phyloP scores from a whole-genome alignment of 306 rosid genomes.

The Quercus aquifolioides region DNA sequence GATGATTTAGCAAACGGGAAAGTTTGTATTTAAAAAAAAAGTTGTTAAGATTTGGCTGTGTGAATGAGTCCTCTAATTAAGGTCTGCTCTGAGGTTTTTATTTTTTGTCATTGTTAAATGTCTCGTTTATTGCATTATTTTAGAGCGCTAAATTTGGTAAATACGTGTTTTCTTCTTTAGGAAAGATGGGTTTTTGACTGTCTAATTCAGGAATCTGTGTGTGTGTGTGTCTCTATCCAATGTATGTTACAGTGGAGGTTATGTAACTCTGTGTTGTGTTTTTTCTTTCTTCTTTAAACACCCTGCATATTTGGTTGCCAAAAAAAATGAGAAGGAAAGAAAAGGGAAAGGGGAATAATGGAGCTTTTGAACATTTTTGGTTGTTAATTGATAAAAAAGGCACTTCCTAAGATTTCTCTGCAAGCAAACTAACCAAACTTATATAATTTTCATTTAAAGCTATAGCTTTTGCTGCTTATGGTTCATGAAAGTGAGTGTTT shows the following conservation, averaged over 20 bases:
- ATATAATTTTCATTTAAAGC: background rate
- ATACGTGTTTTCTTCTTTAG: slow-evolving; percentile 17
- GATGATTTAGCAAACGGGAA: slow-evolving; percentile 5
- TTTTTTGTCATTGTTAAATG: background rate
- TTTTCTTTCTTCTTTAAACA: background rate
- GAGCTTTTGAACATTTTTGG: background rate
- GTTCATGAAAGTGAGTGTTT: background rate
- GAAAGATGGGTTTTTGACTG: slow-evolving; percentile 14
- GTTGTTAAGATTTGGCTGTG: background rate
- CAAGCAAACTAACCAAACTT: background rate
- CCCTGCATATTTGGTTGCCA: slow-evolving; percentile 28
- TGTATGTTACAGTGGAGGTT: slow-evolving; percentile 23
- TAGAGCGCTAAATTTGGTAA: slow-evolving; percentile 28
- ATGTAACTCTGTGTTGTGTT: slow-evolving; percentile 3
- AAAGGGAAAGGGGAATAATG: background rate
- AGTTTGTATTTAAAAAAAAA: background rate
- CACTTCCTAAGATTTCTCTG: background rate
- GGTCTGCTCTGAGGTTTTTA: slow-evolving; percentile 10
- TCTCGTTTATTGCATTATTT: slow-evolving; percentile 5
- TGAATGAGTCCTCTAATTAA: background rate
- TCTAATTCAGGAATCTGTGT: slow-evolving; percentile 1
- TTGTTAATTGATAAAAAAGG: background rate
- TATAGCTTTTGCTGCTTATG: background rate
- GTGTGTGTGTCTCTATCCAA: slow-evolving; percentile 34
- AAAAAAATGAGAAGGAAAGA: slow-evolving; percentile 4